A percentile compares a stretch with the other conserved stretches of the same genome.
phyloP scores from a whole-genome alignment of 2,329 filamentous ascomycete species.

The Orbilia ellipsospora region DNA sequence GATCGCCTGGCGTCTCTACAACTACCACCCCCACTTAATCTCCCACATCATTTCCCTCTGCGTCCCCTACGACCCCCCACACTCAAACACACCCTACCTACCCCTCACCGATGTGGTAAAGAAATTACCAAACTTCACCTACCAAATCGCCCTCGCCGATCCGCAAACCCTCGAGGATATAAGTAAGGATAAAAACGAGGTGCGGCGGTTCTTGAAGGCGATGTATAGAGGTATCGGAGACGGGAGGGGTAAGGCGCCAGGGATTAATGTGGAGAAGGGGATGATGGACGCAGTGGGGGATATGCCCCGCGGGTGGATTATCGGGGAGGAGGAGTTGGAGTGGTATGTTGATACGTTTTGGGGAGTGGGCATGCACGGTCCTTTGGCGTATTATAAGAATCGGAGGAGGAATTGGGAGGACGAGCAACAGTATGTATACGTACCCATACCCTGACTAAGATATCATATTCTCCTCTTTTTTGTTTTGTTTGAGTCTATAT shows the following conservation, averaged over 20 bases:
- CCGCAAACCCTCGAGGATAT: conserved; percentile 72
- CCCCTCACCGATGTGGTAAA: conserved; percentile 64
- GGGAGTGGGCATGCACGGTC: conserved; percentile 79
- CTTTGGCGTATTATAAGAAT: conserved; percentile 89
- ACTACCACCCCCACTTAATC: conserved; percentile 78
- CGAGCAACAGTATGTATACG: conserved; percentile 67
- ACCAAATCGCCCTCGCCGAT: conserved; percentile 83
- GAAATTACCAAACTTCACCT: conserved; percentile 63
- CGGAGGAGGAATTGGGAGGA: conserved; percentile 79
- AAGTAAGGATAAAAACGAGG: conserved; percentile 68
- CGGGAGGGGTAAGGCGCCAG: conserved; percentile 69
- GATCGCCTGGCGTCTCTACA: conserved; percentile 78
- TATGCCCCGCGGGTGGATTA: conserved; percentile 69
- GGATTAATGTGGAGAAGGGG: conserved; percentile 72
- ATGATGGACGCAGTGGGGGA: conserved; percentile 72
- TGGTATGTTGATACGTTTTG: conserved; percentile 79
- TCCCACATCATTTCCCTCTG: conserved; percentile 81
- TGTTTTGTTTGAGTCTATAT: too few relatives aligned
- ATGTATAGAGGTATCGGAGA: conserved; percentile 74
- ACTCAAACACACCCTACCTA: conserved; percentile 64
- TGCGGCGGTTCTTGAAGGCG: conserved; percentile 76
- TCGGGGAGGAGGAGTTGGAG: conserved; percentile 75
- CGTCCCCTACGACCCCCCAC: conserved; percentile 76
- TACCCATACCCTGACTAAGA: too few relatives aligned
- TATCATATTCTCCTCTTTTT: background rate